Percentiles rank a stretch among this genome's conserved stretches.
Conservation (phyloP, 2,329 filamentous ascomycete genomes). For the Hypoxylon sp. region DNA sequence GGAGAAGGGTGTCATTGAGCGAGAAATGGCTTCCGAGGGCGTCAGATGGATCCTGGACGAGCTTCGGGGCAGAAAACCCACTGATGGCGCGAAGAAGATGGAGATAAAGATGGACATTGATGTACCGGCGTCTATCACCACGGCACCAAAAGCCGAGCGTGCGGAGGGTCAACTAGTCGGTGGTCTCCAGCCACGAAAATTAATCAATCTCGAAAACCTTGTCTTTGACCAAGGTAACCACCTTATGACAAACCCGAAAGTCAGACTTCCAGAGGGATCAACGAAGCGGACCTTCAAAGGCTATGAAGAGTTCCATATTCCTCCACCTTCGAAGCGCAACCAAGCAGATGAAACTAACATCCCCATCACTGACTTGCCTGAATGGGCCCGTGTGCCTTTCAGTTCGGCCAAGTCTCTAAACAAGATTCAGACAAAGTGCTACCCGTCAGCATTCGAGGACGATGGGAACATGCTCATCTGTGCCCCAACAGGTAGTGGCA, state of each 20-base stretch:
- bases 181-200: slow-evolving; percentile 85
- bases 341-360: slow-evolving; percentile 86
- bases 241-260: slow-evolving; percentile 98
- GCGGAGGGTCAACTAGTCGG: slow-evolving; percentile 80
- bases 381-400: slow-evolving; percentile 92
- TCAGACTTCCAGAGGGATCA: slow-evolving; percentile 92
- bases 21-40: slow-evolving; percentile 91
- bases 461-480: slow-evolving; percentile 99
- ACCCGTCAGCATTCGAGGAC: slow-evolving; percentile 88
- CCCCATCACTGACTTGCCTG: slow-evolving; percentile 88
- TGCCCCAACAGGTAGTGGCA: slow-evolving; percentile 96
- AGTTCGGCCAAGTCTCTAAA: slow-evolving; percentile 89
- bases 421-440: slow-evolving; percentile 95
- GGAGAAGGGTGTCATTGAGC: slow-evolving; percentile 82
- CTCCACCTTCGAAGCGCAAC: slow-evolving; percentile 87
- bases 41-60: slow-evolving; percentile 90
- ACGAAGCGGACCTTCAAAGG: slow-evolving; percentile 97
- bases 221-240: slow-evolving; percentile 99
- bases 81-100: slow-evolving; percentile 75
- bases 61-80: slow-evolving; percentile 79
- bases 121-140: slow-evolving; percentile 72
- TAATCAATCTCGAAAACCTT: slow-evolving; percentile 95
- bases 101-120: slow-evolving; percentile 98
- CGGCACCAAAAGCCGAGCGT: slow-evolving; percentile 66
- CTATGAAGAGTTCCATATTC: slow-evolving; percentile 98